These are phyloP conservation scores for Takakia lepidozioides DNA, from an alignment of 225 moss, liverwort and hornwort species.

Conservation along the genomic window DNA sequence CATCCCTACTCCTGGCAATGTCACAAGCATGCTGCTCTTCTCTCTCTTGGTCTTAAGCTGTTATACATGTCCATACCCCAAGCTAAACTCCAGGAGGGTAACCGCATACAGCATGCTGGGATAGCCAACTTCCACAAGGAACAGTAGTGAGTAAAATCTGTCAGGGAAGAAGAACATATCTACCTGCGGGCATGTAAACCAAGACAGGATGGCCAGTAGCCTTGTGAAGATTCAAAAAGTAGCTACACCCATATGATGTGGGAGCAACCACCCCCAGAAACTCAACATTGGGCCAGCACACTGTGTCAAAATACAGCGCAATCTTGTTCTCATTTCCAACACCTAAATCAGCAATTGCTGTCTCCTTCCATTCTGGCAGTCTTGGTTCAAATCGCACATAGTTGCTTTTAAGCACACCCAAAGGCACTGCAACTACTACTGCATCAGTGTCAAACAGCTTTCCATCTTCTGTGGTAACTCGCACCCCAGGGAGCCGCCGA, in stretches of 20 bases:
- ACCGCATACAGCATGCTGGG: too few relatives aligned
- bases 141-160: not conserved
- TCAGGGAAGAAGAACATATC: too few relatives aligned
- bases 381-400: slow-evolving; percentile 62
- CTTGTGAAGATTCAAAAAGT: slow-evolving; percentile 97
- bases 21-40: too few relatives aligned
- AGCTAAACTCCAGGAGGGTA: too few relatives aligned
- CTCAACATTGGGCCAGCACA: slow-evolving; percentile 97
- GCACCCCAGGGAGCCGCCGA: slow-evolving; percentile 57
- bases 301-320: slow-evolving; percentile 83
- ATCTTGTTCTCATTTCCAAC: slow-evolving; percentile 98
- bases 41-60: too few relatives aligned
- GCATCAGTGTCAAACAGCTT: slow-evolving; percentile 84
- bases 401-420: slow-evolving; percentile 76
- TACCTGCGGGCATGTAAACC: slow-evolving; percentile 96
- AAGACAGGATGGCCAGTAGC: slow-evolving; percentile 98
- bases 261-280: slow-evolving; percentile 91
- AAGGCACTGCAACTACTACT: slow-evolving; percentile 77
- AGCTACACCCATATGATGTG: slow-evolving; percentile 97
- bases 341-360: slow-evolving; percentile 70
- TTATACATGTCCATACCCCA: too few relatives aligned
- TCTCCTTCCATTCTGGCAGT: slow-evolving; percentile 91
- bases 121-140: too few relatives aligned
- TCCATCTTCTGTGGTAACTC: slow-evolving; percentile 72
- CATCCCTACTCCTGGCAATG: too few relatives aligned